Percentiles rank a stretch among this genome's conserved stretches.
phyloP scores from a whole-genome alignment of 192 early-diverging fungal genomes.

The Coemansia biformis region DNA sequence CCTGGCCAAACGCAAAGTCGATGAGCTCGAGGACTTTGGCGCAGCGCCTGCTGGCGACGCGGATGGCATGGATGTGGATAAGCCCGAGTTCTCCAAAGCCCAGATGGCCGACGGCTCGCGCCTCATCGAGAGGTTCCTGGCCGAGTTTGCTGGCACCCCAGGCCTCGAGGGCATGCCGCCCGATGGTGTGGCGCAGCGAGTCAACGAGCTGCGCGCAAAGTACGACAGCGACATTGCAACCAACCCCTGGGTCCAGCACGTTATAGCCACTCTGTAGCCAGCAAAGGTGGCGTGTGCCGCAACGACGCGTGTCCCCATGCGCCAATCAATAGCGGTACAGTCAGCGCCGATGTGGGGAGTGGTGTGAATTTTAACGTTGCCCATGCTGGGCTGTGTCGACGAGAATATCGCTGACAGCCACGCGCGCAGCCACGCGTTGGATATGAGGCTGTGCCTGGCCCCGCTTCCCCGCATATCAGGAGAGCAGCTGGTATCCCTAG shows the following conservation, averaged over 20 bases:
- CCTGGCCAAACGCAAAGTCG: constrained; percentile 80
- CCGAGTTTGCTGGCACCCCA: constrained; percentile 52
- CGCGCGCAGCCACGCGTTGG: no score
- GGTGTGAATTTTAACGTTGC: no score
- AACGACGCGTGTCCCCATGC: no score
- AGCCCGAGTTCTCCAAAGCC: constrained; percentile 26
- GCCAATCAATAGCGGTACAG: no score
- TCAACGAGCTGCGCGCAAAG: constrained; percentile 52
- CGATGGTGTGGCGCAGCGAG: constrained; percentile 25
- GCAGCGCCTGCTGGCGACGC: constrained; percentile 1
- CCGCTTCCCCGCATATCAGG: no score
- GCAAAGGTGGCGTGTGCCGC: no score
- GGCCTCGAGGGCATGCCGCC: constrained; percentile 38
- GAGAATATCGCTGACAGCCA: no score
- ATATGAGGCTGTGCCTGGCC: no score
- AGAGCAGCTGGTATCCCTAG: no score
- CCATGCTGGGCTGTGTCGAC: no score
- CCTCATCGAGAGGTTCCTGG: constrained; percentile 40
- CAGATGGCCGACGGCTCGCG: constrained; percentile 25
- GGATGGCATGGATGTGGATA: constrained; percentile 13
- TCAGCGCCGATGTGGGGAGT: no score
- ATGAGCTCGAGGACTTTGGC: constrained; percentile 80
- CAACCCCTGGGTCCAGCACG: constrained; percentile 61
- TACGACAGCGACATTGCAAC: constrained; percentile 54
- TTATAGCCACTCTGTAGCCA: constrained; percentile 45